Base-by-base conservation (phyloP, 2,329 filamentous ascomycete species). In the Scleromitrula shiraiana region DNA sequence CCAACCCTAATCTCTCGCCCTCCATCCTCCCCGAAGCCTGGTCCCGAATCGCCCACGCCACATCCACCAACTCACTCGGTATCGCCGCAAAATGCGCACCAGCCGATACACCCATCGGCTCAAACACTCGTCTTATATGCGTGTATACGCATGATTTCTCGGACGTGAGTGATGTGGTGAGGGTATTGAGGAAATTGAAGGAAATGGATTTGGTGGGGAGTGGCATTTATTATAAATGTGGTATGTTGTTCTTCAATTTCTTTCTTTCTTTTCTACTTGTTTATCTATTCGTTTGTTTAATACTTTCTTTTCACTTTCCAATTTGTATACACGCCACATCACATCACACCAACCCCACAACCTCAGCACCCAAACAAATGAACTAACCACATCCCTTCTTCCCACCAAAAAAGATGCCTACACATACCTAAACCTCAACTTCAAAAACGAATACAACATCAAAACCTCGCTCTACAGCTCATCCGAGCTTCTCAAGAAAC, bases 71-170 rank as follows among this genome's bases (percentile, higher is more conserved):
- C 50, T 75, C 84, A 54, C 74, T 95, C 2, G 88, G 88, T 0
- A 75, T 80, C 32, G 74, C 70, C 1, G 84, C 87, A 8, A 94
- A 93, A 66, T 83, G 90, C 10, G 78, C 82, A 1, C 78, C 84
- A 1, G 64, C 74, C 8, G 68, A 33, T 6, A 24, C 8, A 12
- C 7, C 66, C 55, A 64, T 53, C 5, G 64, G 65, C 67, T 5
- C 59, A 66, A 20, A 71, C 65, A 36, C 68, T 17, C 73, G 80
- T 17, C 66, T 93, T 35, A 79, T 94, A 22, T 90, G 85, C 55
- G 70, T 94, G 7, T 94, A 94, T 64, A 94, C 87, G 5, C 69
- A 71, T 35, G 80, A 95, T 63, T 93, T 89, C 61, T 69, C 69
- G 23, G 80, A 94, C 60, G 72, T 68, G 43, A 68, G 73, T 4